These are phyloP conservation scores for Tephrocybe sp. DNA, from an alignment of 768 basidiomycete species.

Conservation along the genomic window DNA sequence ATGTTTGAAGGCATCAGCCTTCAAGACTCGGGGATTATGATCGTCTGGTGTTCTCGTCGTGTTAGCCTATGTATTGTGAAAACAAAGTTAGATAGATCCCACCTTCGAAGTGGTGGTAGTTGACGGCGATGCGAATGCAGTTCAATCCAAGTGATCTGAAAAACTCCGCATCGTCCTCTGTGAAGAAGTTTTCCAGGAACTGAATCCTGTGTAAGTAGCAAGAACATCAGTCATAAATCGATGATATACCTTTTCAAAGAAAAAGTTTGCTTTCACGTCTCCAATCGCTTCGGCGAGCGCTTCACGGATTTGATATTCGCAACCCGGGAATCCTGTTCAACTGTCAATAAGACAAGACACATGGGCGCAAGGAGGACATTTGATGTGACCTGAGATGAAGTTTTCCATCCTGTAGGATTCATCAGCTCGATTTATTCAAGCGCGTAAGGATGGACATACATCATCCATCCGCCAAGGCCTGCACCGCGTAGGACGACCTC, in stretches of 20 bases:
- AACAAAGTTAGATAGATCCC: neutral
- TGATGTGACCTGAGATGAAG: conserved; percentile 55
- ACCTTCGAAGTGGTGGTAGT: conserved; percentile 73
- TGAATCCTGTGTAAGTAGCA: conserved; percentile 19
- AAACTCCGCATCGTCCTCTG: conserved; percentile 68
- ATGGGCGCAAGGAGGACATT: neutral
- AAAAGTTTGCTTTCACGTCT: conserved; percentile 62
- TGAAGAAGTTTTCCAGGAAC: conserved; percentile 84
- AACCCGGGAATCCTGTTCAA: conserved; percentile 65
- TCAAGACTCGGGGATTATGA: conserved; percentile 74
- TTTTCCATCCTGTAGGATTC: conserved; percentile 62
- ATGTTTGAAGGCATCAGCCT: conserved; percentile 73
- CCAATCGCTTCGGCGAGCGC: conserved; percentile 67
- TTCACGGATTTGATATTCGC: conserved; percentile 74
- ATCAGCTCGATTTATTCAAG: neutral
- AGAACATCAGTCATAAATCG: neutral
- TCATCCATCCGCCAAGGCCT: conserved; percentile 81
- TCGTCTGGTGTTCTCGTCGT: conserved; percentile 44
- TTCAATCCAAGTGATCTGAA: conserved; percentile 78
- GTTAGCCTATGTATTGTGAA: neutral
- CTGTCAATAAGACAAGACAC: neutral
- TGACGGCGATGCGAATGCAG: conserved; percentile 73
- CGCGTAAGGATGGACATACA: no score
- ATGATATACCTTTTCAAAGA: conserved; percentile 76
- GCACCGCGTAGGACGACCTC: conserved; percentile 67